These are phyloP conservation scores for Naganishia cerealis DNA, from an alignment of 1,284 basidiomycete species.

Conservation along the genomic window DNA sequence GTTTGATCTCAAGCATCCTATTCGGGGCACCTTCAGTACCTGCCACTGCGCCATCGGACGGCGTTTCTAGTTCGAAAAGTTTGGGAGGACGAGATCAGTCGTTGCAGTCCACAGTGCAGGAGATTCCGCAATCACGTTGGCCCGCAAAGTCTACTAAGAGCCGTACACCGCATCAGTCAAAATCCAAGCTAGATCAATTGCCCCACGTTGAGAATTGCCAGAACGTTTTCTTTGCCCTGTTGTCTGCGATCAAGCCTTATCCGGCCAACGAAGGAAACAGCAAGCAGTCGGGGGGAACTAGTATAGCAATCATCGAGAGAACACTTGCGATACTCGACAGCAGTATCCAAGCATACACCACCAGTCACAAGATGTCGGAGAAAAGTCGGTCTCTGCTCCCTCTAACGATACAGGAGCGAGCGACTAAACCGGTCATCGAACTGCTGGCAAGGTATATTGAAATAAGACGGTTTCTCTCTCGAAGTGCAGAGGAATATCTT, in stretches of 20 bases:
- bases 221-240: background rate
- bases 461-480: background rate
- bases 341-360: background rate
- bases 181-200: conserved; percentile 2
- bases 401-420: background rate
- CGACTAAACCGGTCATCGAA: background rate
- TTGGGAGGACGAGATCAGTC: background rate
- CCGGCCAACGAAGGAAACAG: background rate
- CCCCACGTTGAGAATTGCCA: conserved; percentile 2
- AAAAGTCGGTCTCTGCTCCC: background rate
- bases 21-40: conserved; percentile 7
- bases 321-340: conserved; percentile 7
- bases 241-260: background rate
- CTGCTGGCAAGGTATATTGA: conserved; percentile 4
- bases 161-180: background rate
- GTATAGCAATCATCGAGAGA: background rate
- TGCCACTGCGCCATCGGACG: background rate
- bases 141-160: background rate
- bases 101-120: background rate
- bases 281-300: background rate
- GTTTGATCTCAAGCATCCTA: conserved; percentile 18
- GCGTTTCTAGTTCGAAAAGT: background rate
- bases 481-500: background rate
- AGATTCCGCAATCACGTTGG: conserved; percentile 19
- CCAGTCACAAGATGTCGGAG: background rate